Base-by-base conservation (phyloP, 441 rosid species). In the Populus hybrid region DNA sequence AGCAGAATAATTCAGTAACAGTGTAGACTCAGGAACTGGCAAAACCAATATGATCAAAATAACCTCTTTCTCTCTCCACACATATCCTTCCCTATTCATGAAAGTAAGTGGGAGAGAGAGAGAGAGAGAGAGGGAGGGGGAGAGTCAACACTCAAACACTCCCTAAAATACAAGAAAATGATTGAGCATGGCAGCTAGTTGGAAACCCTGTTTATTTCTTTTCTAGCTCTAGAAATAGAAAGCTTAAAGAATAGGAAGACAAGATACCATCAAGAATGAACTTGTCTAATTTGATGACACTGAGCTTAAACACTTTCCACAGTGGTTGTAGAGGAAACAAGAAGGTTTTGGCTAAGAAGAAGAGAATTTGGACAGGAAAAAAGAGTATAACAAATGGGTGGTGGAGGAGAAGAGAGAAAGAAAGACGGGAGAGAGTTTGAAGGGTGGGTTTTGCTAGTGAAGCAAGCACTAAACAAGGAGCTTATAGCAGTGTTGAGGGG, bases 391-490 rank as follows among this genome's bases (percentile, higher is more conserved):
- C n/a, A 28, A 33, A 3, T 21, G 70, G 72, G 11, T 9, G 65
- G 64, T 28, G 73, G 72, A 18, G 74, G 36, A 75, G 80, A 78
- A 35, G 56, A 24, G 74, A 61, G 69, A 78, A 72, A 85, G 73
- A 40, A 40, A 40, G 45, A 38, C 77, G 12, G 73, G 75, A 86
- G 85, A 75, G 83, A 78, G 78, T 69, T 86, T 86, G 87, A 84
- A 68, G 68, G 84, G 75, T 76, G 87, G 81, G 81, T 84, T 84
- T 86, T 89, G 87, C 72, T 35, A 76, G 87, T 83, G 91, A 87
- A 76, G 82, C 75, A 64, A 84, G 84, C 87, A 84, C 84, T 89
- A 90, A 88, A 84, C 86, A 84, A 78, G 89, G 78, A 77, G 88
- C 83, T 86, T 86, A 87, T 89, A 83, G 87, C 69, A 75, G 86